A percentile compares a stretch with the other conserved stretches of the same genome.
phyloP scores from a whole-genome alignment of 257 asterid genomes.

The Solanum bukasovii region DNA sequence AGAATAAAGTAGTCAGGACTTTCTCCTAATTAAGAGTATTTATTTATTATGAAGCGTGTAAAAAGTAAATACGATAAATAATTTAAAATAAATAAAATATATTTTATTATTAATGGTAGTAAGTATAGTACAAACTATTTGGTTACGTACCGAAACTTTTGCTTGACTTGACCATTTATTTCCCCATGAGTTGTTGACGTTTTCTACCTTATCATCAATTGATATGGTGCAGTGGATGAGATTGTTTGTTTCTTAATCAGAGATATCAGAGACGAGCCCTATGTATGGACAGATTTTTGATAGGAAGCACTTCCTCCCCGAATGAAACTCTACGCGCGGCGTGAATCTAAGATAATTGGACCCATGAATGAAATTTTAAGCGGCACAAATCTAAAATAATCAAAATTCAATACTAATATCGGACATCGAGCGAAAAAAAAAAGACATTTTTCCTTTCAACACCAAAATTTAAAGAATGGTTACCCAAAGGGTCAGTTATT shows the following conservation, averaged over 20 bases:
- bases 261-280: background rate
- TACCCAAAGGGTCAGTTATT: background rate
- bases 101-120: background rate
- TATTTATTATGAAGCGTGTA: background rate
- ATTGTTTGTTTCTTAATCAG: no score
- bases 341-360: no score
- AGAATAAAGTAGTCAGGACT: background rate
- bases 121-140: background rate
- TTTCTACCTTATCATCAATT: no score
- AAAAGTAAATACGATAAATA: background rate
- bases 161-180: background rate
- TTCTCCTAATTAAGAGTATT: background rate
- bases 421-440: no score
- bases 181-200: background rate
- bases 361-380: no score
- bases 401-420: no score
- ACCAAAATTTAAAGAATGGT: background rate
- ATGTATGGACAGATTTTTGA: fast-evolving
- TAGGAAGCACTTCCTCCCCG: fast-evolving
- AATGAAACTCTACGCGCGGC: no score
- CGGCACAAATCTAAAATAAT: no score
- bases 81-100: background rate
- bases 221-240: no score
- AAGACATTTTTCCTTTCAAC: background rate
- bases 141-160: background rate